These are phyloP conservation scores for Delonix regia DNA, from an alignment of 306 rosid species.

Conservation along the genomic window DNA sequence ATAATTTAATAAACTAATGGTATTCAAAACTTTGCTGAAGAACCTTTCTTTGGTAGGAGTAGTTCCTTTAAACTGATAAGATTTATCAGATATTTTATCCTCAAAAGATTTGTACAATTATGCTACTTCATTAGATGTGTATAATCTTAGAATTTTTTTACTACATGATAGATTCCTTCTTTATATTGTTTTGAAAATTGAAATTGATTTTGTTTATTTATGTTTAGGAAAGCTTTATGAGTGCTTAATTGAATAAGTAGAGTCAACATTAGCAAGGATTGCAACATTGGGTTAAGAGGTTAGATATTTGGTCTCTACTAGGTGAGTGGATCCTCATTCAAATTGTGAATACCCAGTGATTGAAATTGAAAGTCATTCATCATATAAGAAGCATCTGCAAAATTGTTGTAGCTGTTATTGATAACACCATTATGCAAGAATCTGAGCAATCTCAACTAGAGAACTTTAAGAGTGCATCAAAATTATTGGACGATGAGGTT, in stretches of 20 bases:
- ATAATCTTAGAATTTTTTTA: not conserved
- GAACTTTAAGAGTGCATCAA: not conserved
- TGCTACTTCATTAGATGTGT: not conserved
- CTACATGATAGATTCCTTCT: not conserved
- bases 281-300: not conserved
- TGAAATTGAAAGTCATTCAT: constrained; percentile 20
- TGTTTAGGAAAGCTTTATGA: constrained; percentile 22
- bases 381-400: not conserved
- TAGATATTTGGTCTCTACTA: not conserved
- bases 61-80: constrained; percentile 11
- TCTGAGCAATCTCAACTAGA: constrained; percentile 23
- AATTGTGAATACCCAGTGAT: not conserved
- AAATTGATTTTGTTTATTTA: not conserved
- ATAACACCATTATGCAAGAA: constrained; percentile 1
- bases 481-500: constrained; percentile 27
- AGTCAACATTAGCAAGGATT: constrained; percentile 23
- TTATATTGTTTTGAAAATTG: too few relatives aligned
- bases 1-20: too few relatives aligned
- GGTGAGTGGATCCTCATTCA: constrained; percentile 13
- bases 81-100: constrained; percentile 23
- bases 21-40: not conserved
- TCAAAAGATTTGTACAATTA: constrained; percentile 17
- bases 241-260: constrained; percentile 16
- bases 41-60: not conserved
- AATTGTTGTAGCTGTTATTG: constrained; percentile 15